Evolutionary conservation across 768 basidiomycete genomes (phyloP), one percentile per base, ranked within the genome.

Genomic region (Suillus americanus): DNA sequence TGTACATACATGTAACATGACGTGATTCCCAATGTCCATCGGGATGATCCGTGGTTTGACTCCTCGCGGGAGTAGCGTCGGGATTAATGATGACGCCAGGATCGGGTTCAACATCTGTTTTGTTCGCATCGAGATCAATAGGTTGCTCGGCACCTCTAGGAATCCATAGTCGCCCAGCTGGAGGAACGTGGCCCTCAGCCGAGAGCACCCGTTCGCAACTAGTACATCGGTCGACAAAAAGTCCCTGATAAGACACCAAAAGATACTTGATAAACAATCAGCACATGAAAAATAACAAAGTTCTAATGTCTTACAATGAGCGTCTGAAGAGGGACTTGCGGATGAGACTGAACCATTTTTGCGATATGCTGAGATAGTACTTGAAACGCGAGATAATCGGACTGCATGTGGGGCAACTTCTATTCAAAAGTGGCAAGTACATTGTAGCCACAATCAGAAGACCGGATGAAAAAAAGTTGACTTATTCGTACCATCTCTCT

Each of bases 331-430:
- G 84, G 79, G 10, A 85, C 84, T 7, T 77, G 77, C 0, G 85
- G 84, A 63, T 86, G 78, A 9, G 81, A 79, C 65, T 87, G 80
- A 25, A 92, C 71, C 77, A 89, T 83, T 67, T 79, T 81, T 5
- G 85, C 81, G 23, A 92, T 76, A 72, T 92, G 83, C 66, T 92
- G 89, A 16, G 89, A 85, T 30, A 94, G 72, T 65, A 78, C 82
- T 69, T 83, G 86, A 74, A 83, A 94, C 3, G 88, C 87, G 14
- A 78, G 71, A 74, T 82, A 92, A 41, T 86, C 85, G 14, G 89
- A 90, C 68, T 90, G 86, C 18, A 85, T 86, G 72, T 92, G 88
- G 3, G 88, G 86, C 37, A 82, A 74, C 77, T 86, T 89, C 89
- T 91, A 66, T 41, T 61, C 43, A 54, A 18, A 7, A 25, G 5